Conservation (phyloP, 345 rosid species). For the Citrus sp. region DNA sequence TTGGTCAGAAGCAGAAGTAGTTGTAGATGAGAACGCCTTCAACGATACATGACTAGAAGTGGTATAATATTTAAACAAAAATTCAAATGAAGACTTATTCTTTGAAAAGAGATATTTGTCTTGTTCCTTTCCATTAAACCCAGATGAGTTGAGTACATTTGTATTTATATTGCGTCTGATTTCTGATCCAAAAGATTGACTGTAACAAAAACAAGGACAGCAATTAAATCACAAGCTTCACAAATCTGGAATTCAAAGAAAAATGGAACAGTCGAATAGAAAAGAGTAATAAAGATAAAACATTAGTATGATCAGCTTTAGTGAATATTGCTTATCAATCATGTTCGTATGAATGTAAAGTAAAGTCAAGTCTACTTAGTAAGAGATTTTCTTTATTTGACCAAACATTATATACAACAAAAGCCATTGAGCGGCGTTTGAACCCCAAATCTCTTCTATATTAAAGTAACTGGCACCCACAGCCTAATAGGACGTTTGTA, state of each 20-base stretch:
- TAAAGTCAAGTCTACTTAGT: no score
- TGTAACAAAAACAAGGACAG: constrained; percentile 20
- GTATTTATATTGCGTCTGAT: constrained; percentile 16
- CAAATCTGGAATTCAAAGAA: background rate
- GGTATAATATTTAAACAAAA: constrained; percentile 8
- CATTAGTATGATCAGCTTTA: no score
- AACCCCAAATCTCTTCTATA: no score
- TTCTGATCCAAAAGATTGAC: constrained; percentile 30
- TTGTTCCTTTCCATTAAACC: constrained; percentile 22
- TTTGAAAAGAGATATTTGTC: constrained; percentile 17
- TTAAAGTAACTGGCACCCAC: no score
- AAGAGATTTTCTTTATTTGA: background rate
- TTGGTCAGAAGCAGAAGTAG: constrained; percentile 29
- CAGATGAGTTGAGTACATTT: constrained; percentile 18
- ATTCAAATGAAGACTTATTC: constrained; percentile 15
- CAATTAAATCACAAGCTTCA: constrained; percentile 6
- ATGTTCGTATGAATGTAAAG: background rate
- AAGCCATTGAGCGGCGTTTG: no score
- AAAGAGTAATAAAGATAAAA: background rate
- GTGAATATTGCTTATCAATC: background rate
- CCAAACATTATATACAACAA: no score
- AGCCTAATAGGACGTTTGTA: no score
- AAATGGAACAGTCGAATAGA: background rate
- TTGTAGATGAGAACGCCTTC: constrained; percentile 29
- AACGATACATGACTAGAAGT: constrained; percentile 21